A percentile compares a stretch with the other conserved stretches of the same genome.
Evolutionary conservation across 192 early-diverging fungal genomes (phyloP).

Genomic region (Backusella tuberculispora): DNA sequence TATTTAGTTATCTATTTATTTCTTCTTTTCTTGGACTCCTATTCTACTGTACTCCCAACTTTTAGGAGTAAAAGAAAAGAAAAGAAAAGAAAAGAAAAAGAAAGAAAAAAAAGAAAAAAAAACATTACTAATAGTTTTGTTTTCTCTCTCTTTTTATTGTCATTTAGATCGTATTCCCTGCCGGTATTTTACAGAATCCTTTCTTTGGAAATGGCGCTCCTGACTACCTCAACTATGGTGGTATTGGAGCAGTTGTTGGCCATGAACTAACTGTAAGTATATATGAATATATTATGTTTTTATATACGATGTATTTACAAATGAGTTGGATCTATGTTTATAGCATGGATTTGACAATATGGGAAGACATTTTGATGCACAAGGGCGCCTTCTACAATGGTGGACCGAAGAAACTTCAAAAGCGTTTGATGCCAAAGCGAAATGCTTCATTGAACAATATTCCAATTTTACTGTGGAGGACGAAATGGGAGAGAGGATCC

Average conservation of each 20-base stretch:
- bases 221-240: constrained; percentile 67
- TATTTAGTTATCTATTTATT: constrained; percentile 8
- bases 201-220: constrained; percentile 49
- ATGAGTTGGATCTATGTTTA: background rate
- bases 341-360: constrained; percentile 59
- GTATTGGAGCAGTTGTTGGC: constrained; percentile 62
- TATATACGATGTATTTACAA: too few relatives aligned
- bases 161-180: constrained; percentile 48
- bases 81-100: constrained; percentile 9
- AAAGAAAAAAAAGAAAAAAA: background rate
- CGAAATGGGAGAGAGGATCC: constrained; percentile 35
- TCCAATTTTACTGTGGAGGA: constrained; percentile 50
- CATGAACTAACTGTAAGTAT: constrained; percentile 49
- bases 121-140: background rate
- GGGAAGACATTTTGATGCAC: constrained; percentile 51
- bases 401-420: constrained; percentile 66
- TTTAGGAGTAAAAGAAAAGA: background rate
- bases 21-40: background rate
- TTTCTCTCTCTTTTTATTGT: background rate
- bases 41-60: too few relatives aligned
- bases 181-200: constrained; percentile 62
- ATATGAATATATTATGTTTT: background rate
- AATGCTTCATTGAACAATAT: constrained; percentile 71
- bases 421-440: constrained; percentile 51
- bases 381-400: constrained; percentile 54